Percentiles rank a stretch among this genome's conserved stretches.
Conservation (phyloP, 441 rosid genomes). For the Breynia disticha region DNA sequence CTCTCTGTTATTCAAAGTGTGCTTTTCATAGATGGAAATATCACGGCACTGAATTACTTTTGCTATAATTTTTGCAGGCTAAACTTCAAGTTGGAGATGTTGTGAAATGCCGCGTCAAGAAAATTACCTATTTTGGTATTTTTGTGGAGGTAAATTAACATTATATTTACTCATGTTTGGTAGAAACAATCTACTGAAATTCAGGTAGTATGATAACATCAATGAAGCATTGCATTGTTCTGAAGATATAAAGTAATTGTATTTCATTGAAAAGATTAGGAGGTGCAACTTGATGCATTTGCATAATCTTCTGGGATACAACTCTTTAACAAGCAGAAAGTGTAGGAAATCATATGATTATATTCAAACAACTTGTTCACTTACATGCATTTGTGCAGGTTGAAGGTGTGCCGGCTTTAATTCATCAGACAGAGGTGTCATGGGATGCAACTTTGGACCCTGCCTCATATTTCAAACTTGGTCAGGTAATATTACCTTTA, state of each 20-base stretch:
- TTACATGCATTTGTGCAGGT: conserved; percentile 35
- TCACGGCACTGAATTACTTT: neutral
- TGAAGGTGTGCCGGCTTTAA: conserved; percentile 77
- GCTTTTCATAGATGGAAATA: neutral
- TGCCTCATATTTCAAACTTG: conserved; percentile 64
- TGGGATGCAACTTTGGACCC: conserved; percentile 95
- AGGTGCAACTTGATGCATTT: neutral
- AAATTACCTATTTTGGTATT: conserved; percentile 71
- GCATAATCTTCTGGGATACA: neutral
- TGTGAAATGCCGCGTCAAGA: conserved; percentile 59
- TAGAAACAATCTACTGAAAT: neutral
- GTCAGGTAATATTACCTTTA: conserved; percentile 50
- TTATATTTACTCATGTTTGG: neutral
- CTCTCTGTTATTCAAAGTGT: conserved; percentile 4
- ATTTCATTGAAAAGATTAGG: neutral
- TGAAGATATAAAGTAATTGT: too few relatives aligned
- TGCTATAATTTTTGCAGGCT: conserved; percentile 37
- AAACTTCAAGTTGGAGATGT: conserved; percentile 85
- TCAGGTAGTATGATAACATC: too few relatives aligned
- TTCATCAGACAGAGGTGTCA: conserved; percentile 87
- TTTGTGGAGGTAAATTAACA: conserved; percentile 61
- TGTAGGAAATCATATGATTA: conserved; percentile 1
- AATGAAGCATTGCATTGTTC: too few relatives aligned
- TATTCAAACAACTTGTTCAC: conserved; percentile 3
- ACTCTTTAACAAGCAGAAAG: conserved; percentile 2